These are phyloP conservation scores for Candida endomychidarum DNA, from an alignment of 805 yeast species.

Conservation along the genomic window DNA sequence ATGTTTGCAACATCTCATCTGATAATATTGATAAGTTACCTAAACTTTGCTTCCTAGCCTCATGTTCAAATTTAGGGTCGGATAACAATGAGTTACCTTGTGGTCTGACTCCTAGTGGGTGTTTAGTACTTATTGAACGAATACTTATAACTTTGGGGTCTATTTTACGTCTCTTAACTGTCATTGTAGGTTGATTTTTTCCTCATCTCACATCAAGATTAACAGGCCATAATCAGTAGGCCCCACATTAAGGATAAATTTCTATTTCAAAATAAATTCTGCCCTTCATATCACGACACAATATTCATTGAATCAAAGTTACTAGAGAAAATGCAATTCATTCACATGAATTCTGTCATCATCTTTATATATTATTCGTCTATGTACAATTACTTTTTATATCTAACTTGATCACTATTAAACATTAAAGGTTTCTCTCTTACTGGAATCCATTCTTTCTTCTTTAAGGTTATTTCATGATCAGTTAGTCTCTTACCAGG, in stretches of 20 bases:
- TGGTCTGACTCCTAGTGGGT: constrained; percentile 76
- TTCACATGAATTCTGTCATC: no score
- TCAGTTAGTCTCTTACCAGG: constrained; percentile 63
- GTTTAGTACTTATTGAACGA: constrained; percentile 40
- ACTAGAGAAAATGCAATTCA: no score
- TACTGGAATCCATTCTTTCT: constrained; percentile 46
- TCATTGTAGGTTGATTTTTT: neutral
- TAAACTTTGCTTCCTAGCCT: constrained; percentile 34
- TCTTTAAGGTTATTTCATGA: constrained; percentile 28
- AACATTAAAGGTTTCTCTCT: constrained; percentile 44
- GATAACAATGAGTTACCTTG: constrained; percentile 60
- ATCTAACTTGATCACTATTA: constrained; percentile 23
- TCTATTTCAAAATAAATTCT: no score
- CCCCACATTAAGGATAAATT: no score
- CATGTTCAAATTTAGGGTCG: constrained; percentile 16
- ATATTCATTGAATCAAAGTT: no score
- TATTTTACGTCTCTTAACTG: constrained; percentile 9
- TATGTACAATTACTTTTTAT: constrained; percentile 14
- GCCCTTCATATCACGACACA: no score
- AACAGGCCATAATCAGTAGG: no score
- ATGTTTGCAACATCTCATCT: constrained; percentile 62
- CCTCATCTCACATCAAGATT: neutral
- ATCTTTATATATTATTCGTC: no score
- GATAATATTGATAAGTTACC: constrained; percentile 55
- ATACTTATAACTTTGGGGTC: constrained; percentile 20